Conservation (phyloP, 495 filamentous ascomycete genomes). For the Bryoglossum gracile region DNA sequence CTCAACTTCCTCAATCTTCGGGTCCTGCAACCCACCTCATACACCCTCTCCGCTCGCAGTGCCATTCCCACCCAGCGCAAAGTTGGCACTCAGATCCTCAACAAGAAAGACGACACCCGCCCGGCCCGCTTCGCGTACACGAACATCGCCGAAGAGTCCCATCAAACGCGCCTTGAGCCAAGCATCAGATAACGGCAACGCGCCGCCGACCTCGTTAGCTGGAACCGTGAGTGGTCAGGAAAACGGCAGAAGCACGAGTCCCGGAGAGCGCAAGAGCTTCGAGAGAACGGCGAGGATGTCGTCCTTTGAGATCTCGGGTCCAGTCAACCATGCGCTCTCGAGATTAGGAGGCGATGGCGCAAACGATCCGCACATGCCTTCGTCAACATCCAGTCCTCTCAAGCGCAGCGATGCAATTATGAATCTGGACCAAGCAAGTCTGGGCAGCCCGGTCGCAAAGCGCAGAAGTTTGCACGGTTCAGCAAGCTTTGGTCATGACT, state of each 20-base stretch:
- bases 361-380: conserved; percentile 31
- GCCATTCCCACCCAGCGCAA: conserved; percentile 44
- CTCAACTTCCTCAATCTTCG: conserved; percentile 30
- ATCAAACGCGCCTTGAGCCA: conserved; percentile 66
- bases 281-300: conserved; percentile 40
- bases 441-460: conserved; percentile 83
- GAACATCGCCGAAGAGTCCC: conserved; percentile 67
- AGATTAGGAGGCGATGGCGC: conserved; percentile 35
- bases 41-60: conserved; percentile 41
- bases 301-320: conserved; percentile 39
- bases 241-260: conserved; percentile 40
- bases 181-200: conserved; percentile 63
- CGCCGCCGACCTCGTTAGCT: conserved; percentile 11
- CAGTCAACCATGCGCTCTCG: conserved; percentile 40
- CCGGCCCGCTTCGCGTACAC: conserved; percentile 30
- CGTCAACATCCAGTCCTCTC: conserved; percentile 70
- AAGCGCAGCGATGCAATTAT: conserved; percentile 89
- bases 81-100: conserved; percentile 46
- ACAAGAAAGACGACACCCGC: conserved; percentile 29
- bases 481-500: conserved; percentile 43
- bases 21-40: conserved; percentile 22
- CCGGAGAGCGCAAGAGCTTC: conserved; percentile 34
- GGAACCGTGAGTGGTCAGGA: conserved; percentile 43
- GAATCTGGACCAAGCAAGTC: conserved; percentile 67
- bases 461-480: conserved; percentile 71